Evolutionary conservation across 1,139 yeast genomes (phyloP), one percentile per base, ranked within the genome.

Genomic region (Lizanozyma gosingica): DNA sequence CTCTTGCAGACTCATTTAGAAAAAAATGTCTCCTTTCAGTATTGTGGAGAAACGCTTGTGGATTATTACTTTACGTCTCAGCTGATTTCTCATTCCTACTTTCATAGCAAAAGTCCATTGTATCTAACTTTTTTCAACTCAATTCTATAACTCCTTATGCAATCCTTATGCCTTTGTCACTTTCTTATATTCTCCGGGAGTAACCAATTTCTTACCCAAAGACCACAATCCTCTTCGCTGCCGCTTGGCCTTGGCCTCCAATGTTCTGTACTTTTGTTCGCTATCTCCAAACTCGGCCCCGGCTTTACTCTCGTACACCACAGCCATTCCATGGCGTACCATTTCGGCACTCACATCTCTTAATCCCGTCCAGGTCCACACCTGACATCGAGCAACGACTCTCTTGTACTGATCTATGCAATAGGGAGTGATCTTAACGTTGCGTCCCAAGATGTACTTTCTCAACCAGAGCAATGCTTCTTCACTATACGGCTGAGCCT

Each of bases 251-350:
- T 60, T 57, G 1, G 56, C 54, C 55, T 92, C 95, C 39, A 80
- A 61, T 22, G 52, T 52, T 38, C 78, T 60, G 55, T 87, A 88
- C 57, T 65, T 58, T 1, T 53, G 56, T 56, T 86, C 92, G 41
- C 72, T 71, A 1, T 83, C 87, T 47, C 92, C 95, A 60, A 87
- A 92, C 56, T 90, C 95, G 0, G 94, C 94, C 0, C 88, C 84
- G 1, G 64, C 53, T 43, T 80, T 83, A 1, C 88, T 83, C 53
- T 90, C 97, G 53, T 92, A 92, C 0, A 90, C 90, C 1, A 88
- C 76, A 0, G 88, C 97, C 59, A 90, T 65, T 0, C 98, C 99
- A 29, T 72, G 64, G 39, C 76, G 73, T 22, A 92, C 60, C 96
- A 92, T 87, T 57, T 90, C 94, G 4, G 82, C 79, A 52, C 96